A percentile compares a stretch with the other conserved stretches of the same genome.
Conservation (phyloP, 495 filamentous ascomycete genomes). For the Aspergillus saccharolyticus region DNA sequence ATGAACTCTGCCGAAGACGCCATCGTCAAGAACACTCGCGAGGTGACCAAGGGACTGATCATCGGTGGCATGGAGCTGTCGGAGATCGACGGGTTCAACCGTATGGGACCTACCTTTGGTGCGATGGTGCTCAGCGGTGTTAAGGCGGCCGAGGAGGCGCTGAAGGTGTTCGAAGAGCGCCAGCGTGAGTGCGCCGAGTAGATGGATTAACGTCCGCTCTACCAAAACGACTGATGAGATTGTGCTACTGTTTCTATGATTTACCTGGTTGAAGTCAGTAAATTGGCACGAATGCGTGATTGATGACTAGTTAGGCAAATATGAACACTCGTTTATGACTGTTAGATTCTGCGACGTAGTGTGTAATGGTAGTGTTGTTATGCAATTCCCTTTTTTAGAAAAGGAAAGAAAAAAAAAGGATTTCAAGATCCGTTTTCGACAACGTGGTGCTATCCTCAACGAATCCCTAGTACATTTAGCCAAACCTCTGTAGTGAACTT, state of each 20-base stretch:
- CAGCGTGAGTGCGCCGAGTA: conserved; percentile 56
- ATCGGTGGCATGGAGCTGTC: conserved; percentile 92
- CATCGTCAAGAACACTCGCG: conserved; percentile 83
- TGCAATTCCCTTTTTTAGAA: too few species aligned
- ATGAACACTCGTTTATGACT: not conserved
- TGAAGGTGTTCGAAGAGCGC: conserved; percentile 70
- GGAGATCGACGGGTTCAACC: conserved; percentile 84
- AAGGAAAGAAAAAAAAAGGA: too few species aligned
- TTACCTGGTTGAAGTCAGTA: too few species aligned
- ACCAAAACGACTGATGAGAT: too few species aligned
- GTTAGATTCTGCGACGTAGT: not conserved
- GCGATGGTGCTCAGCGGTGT: conserved; percentile 82
- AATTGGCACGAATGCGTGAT: not conserved
- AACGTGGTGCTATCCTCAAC: too few species aligned
- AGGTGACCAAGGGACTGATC: conserved; percentile 79
- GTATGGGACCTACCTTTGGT: conserved; percentile 76
- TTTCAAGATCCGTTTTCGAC: too few species aligned
- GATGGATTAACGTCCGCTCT: not conserved
- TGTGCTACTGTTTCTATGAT: too few species aligned
- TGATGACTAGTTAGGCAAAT: not conserved
- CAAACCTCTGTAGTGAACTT: too few species aligned
- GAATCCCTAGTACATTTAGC: too few species aligned
- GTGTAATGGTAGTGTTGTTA: too few species aligned
- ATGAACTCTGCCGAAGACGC: conserved; percentile 88
- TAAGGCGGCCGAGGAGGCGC: conserved; percentile 80